Percentiles rank a stretch among this genome's conserved stretches.
Evolutionary conservation across 305 asterid genomes (phyloP).

Genomic region (Fraxinus platypoda): DNA sequence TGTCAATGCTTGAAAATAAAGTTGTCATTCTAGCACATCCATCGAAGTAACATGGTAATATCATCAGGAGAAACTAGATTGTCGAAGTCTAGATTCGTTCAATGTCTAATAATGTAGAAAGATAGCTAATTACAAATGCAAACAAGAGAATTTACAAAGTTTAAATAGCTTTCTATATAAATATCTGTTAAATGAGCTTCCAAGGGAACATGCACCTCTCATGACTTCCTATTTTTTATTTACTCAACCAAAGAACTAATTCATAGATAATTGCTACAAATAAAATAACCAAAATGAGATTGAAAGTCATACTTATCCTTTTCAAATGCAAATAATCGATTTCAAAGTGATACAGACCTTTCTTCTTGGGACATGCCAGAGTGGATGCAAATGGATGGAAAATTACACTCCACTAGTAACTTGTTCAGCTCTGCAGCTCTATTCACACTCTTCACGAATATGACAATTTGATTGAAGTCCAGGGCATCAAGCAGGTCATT

Average conservation of each 20-base stretch:
- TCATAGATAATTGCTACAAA: background rate
- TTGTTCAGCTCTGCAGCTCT: slow-evolving; percentile 87
- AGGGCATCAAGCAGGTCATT: slow-evolving; percentile 84
- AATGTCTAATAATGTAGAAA: background rate
- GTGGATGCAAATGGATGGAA: slow-evolving; percentile 90
- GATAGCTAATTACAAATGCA: background rate
- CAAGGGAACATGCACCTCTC: background rate
- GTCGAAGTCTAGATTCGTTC: background rate
- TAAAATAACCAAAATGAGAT: background rate
- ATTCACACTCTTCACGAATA: slow-evolving; percentile 80
- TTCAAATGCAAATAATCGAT: slow-evolving; percentile 24
- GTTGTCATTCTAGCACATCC: background rate
- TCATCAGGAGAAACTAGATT: background rate
- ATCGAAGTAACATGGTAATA: background rate
- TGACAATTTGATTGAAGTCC: slow-evolving; percentile 91
- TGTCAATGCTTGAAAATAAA: background rate
- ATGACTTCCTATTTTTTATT: background rate
- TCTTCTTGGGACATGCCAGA: slow-evolving; percentile 97
- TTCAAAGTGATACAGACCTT: slow-evolving; percentile 40
- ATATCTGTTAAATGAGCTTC: background rate
- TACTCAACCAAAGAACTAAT: background rate
- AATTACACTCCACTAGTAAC: slow-evolving; percentile 80
- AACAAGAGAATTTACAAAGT: background rate
- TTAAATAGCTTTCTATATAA: background rate
- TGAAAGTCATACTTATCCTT: background rate